Evolutionary conservation across 2,329 filamentous ascomycete species (phyloP).

Genomic region (Penicillium griseofulvum): DNA sequence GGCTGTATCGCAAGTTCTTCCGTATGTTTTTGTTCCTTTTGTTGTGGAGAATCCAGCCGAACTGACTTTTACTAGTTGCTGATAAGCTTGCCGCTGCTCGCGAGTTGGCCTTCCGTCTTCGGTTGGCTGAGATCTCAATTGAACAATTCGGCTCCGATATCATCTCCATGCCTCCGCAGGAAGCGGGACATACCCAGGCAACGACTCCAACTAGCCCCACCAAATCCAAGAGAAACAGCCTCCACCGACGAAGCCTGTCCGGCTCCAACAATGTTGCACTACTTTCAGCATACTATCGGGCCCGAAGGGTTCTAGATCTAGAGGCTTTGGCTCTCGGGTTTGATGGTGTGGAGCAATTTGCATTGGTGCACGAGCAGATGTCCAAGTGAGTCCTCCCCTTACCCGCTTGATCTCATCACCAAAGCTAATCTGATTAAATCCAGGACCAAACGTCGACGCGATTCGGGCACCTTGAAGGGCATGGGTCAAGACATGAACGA

Average conservation of each 20-base stretch:
- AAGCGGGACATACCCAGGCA: conserved; percentile 26
- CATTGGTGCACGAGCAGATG: conserved; percentile 51
- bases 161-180: conserved; percentile 17
- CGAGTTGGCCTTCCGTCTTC: conserved; percentile 52
- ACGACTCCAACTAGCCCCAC: conserved; percentile 33
- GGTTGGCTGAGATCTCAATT: conserved; percentile 48
- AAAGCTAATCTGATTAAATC: conserved; percentile 9
- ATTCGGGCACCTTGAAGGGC: conserved; percentile 43
- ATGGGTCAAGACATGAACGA: conserved; percentile 57
- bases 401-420: not conserved
- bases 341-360: conserved; percentile 66
- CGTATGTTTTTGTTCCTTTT: conserved; percentile 57
- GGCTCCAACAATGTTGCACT: conserved; percentile 27
- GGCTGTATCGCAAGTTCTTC: conserved; percentile 79
- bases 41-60: not conserved
- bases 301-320: conserved; percentile 65
- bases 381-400: conserved; percentile 36
- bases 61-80: conserved; percentile 26
- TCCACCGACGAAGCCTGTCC: conserved; percentile 31
- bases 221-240: conserved; percentile 28
- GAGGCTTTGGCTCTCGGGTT: conserved; percentile 65
- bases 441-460: conserved; percentile 34
- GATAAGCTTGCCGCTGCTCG: conserved; percentile 55
- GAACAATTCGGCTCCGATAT: conserved; percentile 42
- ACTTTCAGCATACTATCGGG: conserved; percentile 43